Conservation (phyloP, 306 rosid genomes). For the apple (Malus domestica) region ASM211411v1 NC_041791.1:804001-804500, state of each 20-base stretch:
- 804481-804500: slow-evolving; percentile 45
- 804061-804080: slow-evolving; percentile 2
- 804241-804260: slow-evolving; percentile 11
- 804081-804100: slow-evolving; percentile 7
- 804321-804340: slow-evolving; percentile 29
- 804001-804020: neutral
- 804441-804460: slow-evolving; percentile 33
- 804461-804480: slow-evolving; percentile 57
- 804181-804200: slow-evolving; percentile 52
- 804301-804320: slow-evolving; percentile 26
- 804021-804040: neutral
- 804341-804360: slow-evolving; percentile 32
- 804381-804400: slow-evolving; percentile 30
- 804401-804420: slow-evolving; percentile 69
- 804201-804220: slow-evolving; percentile 23
- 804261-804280: slow-evolving; percentile 62
- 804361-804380: slow-evolving; percentile 32
- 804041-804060: neutral
- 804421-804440: slow-evolving; percentile 55
- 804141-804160: neutral
- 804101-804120: slow-evolving; percentile 14
- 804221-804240: slow-evolving; percentile 40
- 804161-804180: neutral
- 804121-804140: slow-evolving; percentile 5
- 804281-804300: slow-evolving; percentile 17